phyloP scores from a whole-genome alignment of 768 basidiomycete species.

The Epithele typhae region DNA sequence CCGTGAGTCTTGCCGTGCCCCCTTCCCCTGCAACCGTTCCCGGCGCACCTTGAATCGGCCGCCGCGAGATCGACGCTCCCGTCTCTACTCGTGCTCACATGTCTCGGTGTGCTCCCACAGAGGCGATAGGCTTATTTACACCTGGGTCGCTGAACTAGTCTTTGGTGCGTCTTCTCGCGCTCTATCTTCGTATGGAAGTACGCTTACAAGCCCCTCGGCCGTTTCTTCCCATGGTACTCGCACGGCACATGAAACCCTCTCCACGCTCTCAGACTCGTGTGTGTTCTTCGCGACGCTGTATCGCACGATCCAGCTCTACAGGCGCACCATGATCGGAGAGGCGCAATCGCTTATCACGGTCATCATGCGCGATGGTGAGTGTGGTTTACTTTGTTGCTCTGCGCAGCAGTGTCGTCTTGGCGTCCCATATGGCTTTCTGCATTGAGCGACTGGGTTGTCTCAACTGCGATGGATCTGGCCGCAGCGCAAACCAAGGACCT shows the following conservation, averaged over 20 bases:
- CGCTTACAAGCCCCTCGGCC: not conserved
- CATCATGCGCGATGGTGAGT: conserved; percentile 23
- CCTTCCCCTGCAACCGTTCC: not conserved
- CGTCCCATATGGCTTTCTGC: too few relatives aligned
- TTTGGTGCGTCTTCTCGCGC: conserved; percentile 14
- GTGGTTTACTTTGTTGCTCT: not conserved
- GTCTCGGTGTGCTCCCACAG: conserved; percentile 4
- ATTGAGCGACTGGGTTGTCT: too few relatives aligned
- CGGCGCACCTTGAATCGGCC: not conserved
- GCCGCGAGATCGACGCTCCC: not conserved
- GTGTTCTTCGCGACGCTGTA: conserved; percentile 24
- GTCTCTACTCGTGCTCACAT: not conserved
- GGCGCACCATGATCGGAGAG: conserved; percentile 12
- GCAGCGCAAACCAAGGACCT: too few relatives aligned
- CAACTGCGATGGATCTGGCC: too few relatives aligned
- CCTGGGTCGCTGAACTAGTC: conserved; percentile 25
- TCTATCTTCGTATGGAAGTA: not conserved
- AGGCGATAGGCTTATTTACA: conserved; percentile 21
- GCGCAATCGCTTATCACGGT: conserved; percentile 19
- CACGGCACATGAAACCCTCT: too few relatives aligned
- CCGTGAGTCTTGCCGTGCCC: conserved; percentile 17
- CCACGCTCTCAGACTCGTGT: conserved; percentile 16
- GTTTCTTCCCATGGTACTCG: too few relatives aligned
- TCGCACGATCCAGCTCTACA: conserved; percentile 19
- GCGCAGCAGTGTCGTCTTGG: too few relatives aligned